Evolutionary conservation across 768 basidiomycete species (phyloP), one percentile per base, ranked within the genome.

Genomic region (Mycena venus): DNA sequence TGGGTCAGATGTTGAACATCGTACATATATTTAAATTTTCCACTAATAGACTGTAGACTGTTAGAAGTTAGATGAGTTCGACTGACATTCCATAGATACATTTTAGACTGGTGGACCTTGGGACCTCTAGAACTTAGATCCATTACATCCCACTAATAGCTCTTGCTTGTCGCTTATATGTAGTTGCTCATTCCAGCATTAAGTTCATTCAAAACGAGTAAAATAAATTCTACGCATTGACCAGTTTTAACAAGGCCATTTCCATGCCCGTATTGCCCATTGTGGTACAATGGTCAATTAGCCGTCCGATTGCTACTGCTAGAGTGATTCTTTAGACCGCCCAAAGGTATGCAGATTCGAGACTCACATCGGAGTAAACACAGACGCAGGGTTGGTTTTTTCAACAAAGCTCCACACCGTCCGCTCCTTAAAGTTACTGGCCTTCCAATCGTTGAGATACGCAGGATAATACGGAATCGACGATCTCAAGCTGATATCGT

Each of bases 321-420:
- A 15, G 25, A 29, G 27, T 4, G 12, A 15, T 27, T 27, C 53
- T 2, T 29, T 9, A 51, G 31, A 51, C 31, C 5, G 63, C 32
- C 38, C 2, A 32, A 23, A 34, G 32, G 17, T 6, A 44, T 34
- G 19, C 31, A 15, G n/a, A n/a, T n/a, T 1, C 7, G 21, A 58
- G 27, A 60, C 58, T 63, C 40, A 73, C 65, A n/a, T 21, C 8
- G 72, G 66, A 27, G 38, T 65, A 55, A 72, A 75, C 2, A 49
- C 6, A 19, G 44, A 72, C 25, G 75, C 75, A 23, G 55, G 61
- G 17, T 69, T 68, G 5, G 21, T 1, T 56, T 32, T 11, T 10
- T 73, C 47, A 7, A 77, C 21, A 60, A 79, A 72, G 14, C 42
- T 38, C 76, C 77, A 70, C 44, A 70, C 66, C 17, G 64, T 38